Conservation (phyloP, 2,329 filamentous ascomycete species). For the Phyllosticta citrichinensis region DNA sequence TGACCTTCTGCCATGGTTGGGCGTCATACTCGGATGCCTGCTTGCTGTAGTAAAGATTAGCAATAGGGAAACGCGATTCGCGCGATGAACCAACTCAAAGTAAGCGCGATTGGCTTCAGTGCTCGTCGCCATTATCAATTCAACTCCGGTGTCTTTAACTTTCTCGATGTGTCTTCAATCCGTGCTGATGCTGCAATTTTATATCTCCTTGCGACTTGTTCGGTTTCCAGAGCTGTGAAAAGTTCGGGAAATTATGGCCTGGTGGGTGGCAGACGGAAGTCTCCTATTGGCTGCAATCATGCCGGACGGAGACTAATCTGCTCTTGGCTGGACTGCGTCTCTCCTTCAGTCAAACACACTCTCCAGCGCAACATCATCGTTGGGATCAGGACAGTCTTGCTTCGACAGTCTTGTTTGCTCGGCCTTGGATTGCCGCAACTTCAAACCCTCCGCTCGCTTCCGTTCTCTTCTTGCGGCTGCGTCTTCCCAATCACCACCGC, state of each 20-base stretch:
- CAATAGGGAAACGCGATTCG: background rate
- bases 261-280: background rate
- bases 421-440: slow-evolving; percentile 2
- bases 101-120: slow-evolving; percentile 27
- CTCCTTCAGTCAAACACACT: slow-evolving; percentile 5
- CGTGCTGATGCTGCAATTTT: background rate
- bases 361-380: slow-evolving; percentile 5
- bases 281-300: slow-evolving; percentile 13
- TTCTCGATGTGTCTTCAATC: background rate
- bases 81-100: slow-evolving; percentile 21
- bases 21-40: slow-evolving; percentile 47
- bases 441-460: slow-evolving; percentile 37
- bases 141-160: background rate
- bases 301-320: background rate
- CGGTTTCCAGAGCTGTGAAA: background rate
- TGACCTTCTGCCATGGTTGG: slow-evolving; percentile 42
- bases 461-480: slow-evolving; percentile 27
- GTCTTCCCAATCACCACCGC: slow-evolving; percentile 32
- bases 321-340: background rate
- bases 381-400: background rate
- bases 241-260: background rate
- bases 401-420: background rate
- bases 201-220: background rate
- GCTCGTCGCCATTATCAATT: slow-evolving; percentile 2
- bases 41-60: slow-evolving; percentile 30